Evolutionary conservation across 2,329 filamentous ascomycete species (phyloP).

Genomic region (Botrytis aclada): DNA sequence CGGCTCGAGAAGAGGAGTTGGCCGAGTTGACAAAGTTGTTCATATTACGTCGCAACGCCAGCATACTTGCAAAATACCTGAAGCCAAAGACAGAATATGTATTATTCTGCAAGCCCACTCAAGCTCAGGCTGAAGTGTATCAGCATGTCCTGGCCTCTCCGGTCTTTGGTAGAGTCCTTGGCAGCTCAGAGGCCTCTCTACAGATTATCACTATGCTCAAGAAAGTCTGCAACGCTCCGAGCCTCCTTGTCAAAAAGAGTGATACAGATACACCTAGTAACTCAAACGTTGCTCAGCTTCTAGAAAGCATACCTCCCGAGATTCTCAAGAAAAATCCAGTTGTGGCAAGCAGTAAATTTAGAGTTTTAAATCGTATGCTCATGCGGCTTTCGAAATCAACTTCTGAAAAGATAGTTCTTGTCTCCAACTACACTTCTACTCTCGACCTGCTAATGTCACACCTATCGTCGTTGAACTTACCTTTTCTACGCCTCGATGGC

Average conservation of each 20-base stretch:
- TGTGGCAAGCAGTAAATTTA: constrained; percentile 61
- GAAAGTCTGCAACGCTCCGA: constrained; percentile 71
- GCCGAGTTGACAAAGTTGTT: constrained; percentile 87
- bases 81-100: constrained; percentile 97
- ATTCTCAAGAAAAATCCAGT: constrained; percentile 52
- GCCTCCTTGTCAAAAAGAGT: constrained; percentile 51
- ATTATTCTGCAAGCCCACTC: constrained; percentile 85
- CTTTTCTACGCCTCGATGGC: constrained; percentile 67
- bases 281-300: constrained; percentile 41
- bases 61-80: constrained; percentile 81
- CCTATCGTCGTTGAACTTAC: constrained; percentile 56
- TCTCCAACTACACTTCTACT: constrained; percentile 74
- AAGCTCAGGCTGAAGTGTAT: constrained; percentile 88
- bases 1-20: constrained; percentile 80
- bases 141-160: constrained; percentile 62
- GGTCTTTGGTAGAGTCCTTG: constrained; percentile 59
- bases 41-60: constrained; percentile 81
- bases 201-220: constrained; percentile 71
- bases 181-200: constrained; percentile 59
- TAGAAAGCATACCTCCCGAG: constrained; percentile 53
- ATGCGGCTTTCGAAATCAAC: constrained; percentile 59
- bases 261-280: constrained; percentile 38
- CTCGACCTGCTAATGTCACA: constrained; percentile 64
- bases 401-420: constrained; percentile 67
- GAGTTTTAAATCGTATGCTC: constrained; percentile 63